phyloP scores from a whole-genome alignment of 352 stramenopile genomes.

The Globisporangium rhizosaccharum region DNA sequence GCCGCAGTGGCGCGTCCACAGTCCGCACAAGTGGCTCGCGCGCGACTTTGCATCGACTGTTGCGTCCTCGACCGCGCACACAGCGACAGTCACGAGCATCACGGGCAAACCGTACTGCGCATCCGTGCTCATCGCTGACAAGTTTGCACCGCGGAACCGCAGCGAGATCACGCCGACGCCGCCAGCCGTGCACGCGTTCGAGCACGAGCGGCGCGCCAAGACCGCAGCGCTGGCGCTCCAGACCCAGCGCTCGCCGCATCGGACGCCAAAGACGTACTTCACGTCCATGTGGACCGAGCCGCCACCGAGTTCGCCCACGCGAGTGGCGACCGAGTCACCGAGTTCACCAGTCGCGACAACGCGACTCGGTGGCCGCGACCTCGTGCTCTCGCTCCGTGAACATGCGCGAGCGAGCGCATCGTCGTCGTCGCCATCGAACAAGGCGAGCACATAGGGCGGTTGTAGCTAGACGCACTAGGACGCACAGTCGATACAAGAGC shows the following conservation, averaged over 20 bases:
- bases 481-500: no score
- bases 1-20: slow-evolving; percentile 48
- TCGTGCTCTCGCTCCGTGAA: slow-evolving; percentile 9
- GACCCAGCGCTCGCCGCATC: slow-evolving; percentile 26
- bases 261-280: slow-evolving; percentile 47
- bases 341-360: neutral
- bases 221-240: slow-evolving; percentile 24
- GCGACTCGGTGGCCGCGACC: slow-evolving; percentile 11
- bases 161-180: slow-evolving; percentile 6
- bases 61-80: slow-evolving; percentile 35
- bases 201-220: slow-evolving; percentile 43
- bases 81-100: slow-evolving; percentile 44
- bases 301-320: neutral
- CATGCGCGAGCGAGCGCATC: slow-evolving; percentile 2
- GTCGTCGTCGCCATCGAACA: neutral
- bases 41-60: slow-evolving; percentile 48
- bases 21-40: slow-evolving; percentile 45
- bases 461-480: no score
- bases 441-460: no score
- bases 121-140: slow-evolving; percentile 38
- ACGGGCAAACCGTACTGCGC: slow-evolving; percentile 25
- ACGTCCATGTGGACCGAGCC: slow-evolving; percentile 51
- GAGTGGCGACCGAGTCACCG: neutral
- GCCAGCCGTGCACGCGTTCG: slow-evolving; percentile 2
- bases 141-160: slow-evolving; percentile 21